Evolutionary conservation across 1,139 yeast species (phyloP), one percentile per base, ranked within the genome.

Genomic region (Yamadazyma jaroonii): DNA sequence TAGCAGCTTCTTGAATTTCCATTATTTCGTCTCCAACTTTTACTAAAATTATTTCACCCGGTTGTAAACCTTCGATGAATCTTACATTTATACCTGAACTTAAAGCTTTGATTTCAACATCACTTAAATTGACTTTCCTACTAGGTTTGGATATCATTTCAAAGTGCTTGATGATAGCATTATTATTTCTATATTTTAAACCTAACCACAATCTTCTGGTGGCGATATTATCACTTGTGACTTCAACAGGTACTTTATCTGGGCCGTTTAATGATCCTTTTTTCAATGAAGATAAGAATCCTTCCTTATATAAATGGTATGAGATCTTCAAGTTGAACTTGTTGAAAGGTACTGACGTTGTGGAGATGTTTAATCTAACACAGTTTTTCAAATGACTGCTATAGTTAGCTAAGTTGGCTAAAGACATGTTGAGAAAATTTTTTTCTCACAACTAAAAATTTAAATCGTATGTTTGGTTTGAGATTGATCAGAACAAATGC

Each of bases 201-300:
- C 90, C 95, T 14, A 92, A 62, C 99, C 98, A 92, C 42, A 92
- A 73, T 50, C 96, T 76, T 54, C 98, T 79, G 1, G 94, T 77
- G 12, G 95, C 66, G 32, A 92, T 79, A 56, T 92, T 90, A 57
- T 87, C 96, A 30, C 84, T 89, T 0, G 97, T 89, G 22, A 86
- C 88, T 27, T 89, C 95, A 1, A 79, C 80, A 12, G 86, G 84
- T 10, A 56, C 63, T 29, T 64, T 47, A 59, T 94, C 97, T 12
- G 98, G 98, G 1, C 97, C 97, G n/a, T 74, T 61, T 3, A 79
- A 69, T n/a, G 94, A 84, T 3, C 98, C 99, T 51, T 87, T 77
- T 57, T 86, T 95, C 37, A 94, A 75, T 8, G 89, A 77, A 2
- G 89, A 77, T 37, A 94, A 70, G 59, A 90, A 88, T 2, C 99